These are phyloP conservation scores for Russula ochroleuca DNA, from an alignment of 768 basidiomycete genomes.

Conservation along the genomic window DNA sequence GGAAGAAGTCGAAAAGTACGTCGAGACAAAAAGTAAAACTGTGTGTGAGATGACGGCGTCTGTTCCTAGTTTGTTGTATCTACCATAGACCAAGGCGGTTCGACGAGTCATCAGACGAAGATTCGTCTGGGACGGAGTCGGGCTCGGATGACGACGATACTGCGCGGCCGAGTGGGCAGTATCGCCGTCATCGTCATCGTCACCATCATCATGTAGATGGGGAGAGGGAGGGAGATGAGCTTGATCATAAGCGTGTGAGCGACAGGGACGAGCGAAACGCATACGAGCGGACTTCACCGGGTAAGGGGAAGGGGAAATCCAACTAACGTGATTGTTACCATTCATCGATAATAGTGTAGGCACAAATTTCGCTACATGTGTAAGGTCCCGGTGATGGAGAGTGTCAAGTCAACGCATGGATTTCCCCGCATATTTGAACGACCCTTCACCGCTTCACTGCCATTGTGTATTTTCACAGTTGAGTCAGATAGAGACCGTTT, in stretches of 20 bases:
- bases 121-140: constrained; percentile 45
- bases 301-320: constrained; percentile 22
- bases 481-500: constrained; percentile 3
- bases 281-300: constrained; percentile 15
- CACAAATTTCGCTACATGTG: no score
- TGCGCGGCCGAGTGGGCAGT: constrained; percentile 11
- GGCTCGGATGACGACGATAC: constrained; percentile 29
- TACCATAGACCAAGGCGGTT: constrained; percentile 79
- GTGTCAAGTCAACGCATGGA: not conserved
- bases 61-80: constrained; percentile 85
- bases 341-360: no score
- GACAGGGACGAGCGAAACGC: constrained; percentile 13
- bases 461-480: constrained; percentile 1
- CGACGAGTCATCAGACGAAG: constrained; percentile 71
- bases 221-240: not conserved
- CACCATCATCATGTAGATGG: constrained; percentile 2
- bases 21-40: constrained; percentile 23
- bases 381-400: no score
- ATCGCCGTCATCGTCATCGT: not conserved
- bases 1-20: constrained; percentile 92
- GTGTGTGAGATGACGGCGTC: not conserved
- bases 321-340: not conserved
- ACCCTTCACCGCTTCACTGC: not conserved
- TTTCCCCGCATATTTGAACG: no score
- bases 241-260: not conserved